Percentiles rank a stretch among this genome's conserved stretches.
phyloP scores from a whole-genome alignment of 139 green algal species.

The Spirogloea muscicola region DNA sequence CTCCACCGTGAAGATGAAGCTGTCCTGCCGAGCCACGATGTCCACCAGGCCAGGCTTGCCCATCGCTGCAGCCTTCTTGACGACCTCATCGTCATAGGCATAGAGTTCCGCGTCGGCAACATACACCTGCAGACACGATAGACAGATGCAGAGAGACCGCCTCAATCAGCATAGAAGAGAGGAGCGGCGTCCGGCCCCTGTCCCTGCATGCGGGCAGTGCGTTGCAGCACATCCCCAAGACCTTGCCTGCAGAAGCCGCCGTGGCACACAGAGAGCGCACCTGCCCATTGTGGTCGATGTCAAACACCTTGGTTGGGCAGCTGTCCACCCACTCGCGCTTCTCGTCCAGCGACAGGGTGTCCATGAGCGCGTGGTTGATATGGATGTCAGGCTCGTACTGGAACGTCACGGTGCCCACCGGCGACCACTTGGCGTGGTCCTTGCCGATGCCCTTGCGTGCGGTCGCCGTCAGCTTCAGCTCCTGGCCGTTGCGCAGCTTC shows the following conservation, averaged over 20 bases:
- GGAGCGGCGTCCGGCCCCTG: no score
- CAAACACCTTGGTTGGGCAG: constrained; percentile 72
- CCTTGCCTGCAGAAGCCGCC: no score
- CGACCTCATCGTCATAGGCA: constrained; percentile 75
- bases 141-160: no score
- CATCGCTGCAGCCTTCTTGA: constrained; percentile 77
- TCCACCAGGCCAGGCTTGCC: constrained; percentile 72
- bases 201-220: no score
- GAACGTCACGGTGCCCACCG: constrained; percentile 81
- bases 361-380: constrained; percentile 71
- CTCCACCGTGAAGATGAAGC: constrained; percentile 90
- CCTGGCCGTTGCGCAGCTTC: constrained; percentile 82
- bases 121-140: constrained; percentile 33
- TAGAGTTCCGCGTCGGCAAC: constrained; percentile 66
- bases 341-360: constrained; percentile 69
- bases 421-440: constrained; percentile 98
- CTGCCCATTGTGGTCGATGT: constrained; percentile 62
- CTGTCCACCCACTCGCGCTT: constrained; percentile 68
- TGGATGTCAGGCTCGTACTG: constrained; percentile 75
- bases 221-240: no score
- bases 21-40: constrained; percentile 69
- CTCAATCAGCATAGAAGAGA: no score
- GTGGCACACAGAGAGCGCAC: no score
- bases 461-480: constrained; percentile 72
- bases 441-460: constrained; percentile 76